Evolutionary conservation across 1,284 basidiomycete genomes (phyloP), one percentile per base, ranked within the genome.

Genomic region (Ceratorhiza oryzae-sativae): DNA sequence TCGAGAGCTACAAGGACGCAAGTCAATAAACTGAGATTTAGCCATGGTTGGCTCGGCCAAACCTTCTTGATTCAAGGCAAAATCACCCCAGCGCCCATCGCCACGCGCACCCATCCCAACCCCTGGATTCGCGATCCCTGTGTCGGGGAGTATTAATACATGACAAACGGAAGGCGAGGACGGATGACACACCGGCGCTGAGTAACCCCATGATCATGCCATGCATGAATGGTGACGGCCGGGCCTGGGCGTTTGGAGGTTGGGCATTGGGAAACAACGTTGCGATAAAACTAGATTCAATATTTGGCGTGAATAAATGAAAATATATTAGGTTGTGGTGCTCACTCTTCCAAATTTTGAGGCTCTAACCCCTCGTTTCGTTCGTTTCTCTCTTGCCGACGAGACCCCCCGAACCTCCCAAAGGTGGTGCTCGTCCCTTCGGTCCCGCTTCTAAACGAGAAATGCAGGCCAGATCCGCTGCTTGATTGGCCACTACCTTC

Each of bases 61-160:
- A 86, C 91, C 91, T 85, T 92, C 89, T 81, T 93, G 91, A 75
- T 87, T 91, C 77, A 92, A 90, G 10, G 91, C 90, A 81, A 92
- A 93, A 77, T 93, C 91, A 12, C 91, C 91, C 87, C 62, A 65
- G 30, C 62, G 46, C 30, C 62, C 62, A n/a, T 65, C 62, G 48
- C 62, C 62, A 25, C 32, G 32, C 3, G 48, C 46, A 23, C 62
- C 62, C 49, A 65, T 41, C 10, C 62, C 62, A 15, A 65, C 32
- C 1, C 62, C 62, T 3, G 62, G 62, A 25, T 65, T 30, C 12
- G 48, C 62, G 25, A 65, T 65, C 2, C 62, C 62, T 65, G 27
- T 51, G 1, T 34, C 48, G 18, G 32, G 8, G 18, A 65, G 30
- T 3, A 20, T 41, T 36, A 25, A 27, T 49, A 30, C 10, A 4